Percentiles rank a stretch among this genome's conserved stretches.
Conservation (phyloP, 2,329 filamentous ascomycete species). For the Alternaria solani region DNA sequence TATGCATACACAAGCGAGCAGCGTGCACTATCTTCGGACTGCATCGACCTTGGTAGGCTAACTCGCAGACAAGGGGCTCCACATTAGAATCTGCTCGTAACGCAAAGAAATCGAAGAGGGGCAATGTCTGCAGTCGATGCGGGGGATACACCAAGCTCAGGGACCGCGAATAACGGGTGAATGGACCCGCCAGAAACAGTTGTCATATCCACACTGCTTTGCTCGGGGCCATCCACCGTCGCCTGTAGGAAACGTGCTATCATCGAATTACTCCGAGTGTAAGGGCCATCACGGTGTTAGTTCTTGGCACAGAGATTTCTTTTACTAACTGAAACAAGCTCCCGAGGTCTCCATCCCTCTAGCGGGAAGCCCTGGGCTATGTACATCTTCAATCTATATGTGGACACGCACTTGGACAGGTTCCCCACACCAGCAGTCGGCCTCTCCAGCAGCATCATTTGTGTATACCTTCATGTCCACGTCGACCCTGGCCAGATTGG, state of each 20-base stretch:
- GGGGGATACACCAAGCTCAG: slow-evolving; percentile 29
- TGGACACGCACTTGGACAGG: slow-evolving; percentile 4
- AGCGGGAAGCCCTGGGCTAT: slow-evolving; percentile 16
- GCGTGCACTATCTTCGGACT: slow-evolving; percentile 20
- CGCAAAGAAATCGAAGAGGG: slow-evolving; percentile 28
- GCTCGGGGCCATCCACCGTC: slow-evolving; percentile 14
- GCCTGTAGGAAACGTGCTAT: slow-evolving; percentile 15
- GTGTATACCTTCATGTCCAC: slow-evolving; percentile 6
- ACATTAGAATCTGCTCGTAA: slow-evolving; percentile 29
- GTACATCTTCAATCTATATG: slow-evolving; percentile 5
- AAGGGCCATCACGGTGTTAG: slow-evolving; percentile 20
- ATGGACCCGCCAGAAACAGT: slow-evolving; percentile 17
- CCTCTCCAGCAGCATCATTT: neutral
- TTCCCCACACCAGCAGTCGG: slow-evolving; percentile 10
- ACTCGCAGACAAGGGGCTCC: slow-evolving; percentile 20
- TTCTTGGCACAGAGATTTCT: slow-evolving; percentile 31
- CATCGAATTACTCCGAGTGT: slow-evolving; percentile 3
- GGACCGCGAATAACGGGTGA: slow-evolving; percentile 6
- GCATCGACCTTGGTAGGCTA: slow-evolving; percentile 24
- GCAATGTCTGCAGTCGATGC: slow-evolving; percentile 12
- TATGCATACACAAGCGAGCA: slow-evolving; percentile 12
- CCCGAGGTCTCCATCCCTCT: slow-evolving; percentile 17
- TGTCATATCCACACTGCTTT: slow-evolving; percentile 7
- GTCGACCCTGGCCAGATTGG: neutral
- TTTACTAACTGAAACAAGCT: slow-evolving; percentile 34